Evolutionary conservation across 73 alveolate genomes (phyloP).

Genomic region (Tetrahymena borealis): DNA sequence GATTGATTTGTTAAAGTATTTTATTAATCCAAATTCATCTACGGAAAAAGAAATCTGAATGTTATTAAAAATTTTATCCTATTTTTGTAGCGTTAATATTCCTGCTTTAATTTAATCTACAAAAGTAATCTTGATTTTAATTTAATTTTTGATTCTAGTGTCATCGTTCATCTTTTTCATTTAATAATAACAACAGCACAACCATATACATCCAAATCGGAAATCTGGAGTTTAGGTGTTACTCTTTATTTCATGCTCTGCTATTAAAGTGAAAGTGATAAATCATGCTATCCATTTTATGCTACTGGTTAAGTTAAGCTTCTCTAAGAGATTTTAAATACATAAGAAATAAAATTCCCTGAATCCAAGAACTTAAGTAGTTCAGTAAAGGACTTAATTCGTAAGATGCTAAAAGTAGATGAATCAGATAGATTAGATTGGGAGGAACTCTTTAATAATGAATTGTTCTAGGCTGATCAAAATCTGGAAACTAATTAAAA

Average conservation of each 20-base stretch:
- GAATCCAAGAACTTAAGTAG: background rate
- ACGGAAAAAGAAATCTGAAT: no score
- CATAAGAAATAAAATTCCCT: background rate
- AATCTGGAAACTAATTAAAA: background rate
- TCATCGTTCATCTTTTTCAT: no score
- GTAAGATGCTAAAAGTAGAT: background rate
- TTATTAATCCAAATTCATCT: no score
- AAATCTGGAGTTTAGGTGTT: background rate
- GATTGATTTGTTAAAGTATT: no score
- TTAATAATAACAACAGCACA: background rate
- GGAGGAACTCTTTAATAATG: background rate
- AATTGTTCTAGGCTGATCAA: background rate
- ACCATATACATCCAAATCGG: background rate
- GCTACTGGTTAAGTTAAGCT: background rate
- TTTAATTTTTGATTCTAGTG: background rate
- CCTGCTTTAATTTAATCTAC: no score
- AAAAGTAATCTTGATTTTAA: no score
- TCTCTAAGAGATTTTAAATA: background rate
- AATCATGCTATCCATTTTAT: background rate
- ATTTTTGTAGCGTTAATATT: no score
- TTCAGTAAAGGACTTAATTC: background rate
- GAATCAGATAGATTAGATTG: background rate
- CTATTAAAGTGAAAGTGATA: background rate
- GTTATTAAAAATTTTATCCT: no score
- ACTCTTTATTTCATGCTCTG: background rate